A percentile compares a stretch with the other conserved stretches of the same genome.
Conservation (phyloP, 768 basidiomycete genomes). For the Pulveroboletus frians region DNA sequence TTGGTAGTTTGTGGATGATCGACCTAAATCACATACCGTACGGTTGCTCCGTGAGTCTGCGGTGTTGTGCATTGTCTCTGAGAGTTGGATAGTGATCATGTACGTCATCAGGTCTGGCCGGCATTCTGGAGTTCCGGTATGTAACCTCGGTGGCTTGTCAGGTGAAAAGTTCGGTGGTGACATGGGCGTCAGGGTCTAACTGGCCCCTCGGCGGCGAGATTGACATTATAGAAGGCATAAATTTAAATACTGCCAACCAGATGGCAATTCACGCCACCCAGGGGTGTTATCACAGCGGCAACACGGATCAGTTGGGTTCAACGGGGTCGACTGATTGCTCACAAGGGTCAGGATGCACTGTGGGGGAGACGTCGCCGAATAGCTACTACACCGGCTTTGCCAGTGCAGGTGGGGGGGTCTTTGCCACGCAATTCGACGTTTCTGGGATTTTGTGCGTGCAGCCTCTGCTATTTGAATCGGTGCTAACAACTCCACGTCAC, state of each 20-base stretch:
- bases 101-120: slow-evolving; percentile 24
- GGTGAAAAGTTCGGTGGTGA: not conserved
- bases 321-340: slow-evolving; percentile 23
- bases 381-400: slow-evolving; percentile 24
- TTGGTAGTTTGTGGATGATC: slow-evolving; percentile 45
- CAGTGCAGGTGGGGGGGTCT: slow-evolving; percentile 53
- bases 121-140: slow-evolving; percentile 31
- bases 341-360: slow-evolving; percentile 26
- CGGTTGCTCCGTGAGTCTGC: slow-evolving; percentile 48
- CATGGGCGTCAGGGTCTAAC: slow-evolving; percentile 11
- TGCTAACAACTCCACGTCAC: slow-evolving; percentile 1
- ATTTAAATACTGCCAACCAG: slow-evolving; percentile 47
- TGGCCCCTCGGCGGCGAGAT: slow-evolving; percentile 50
- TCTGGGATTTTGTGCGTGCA: slow-evolving; percentile 44
- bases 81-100: not conserved
- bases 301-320: slow-evolving; percentile 30
- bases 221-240: slow-evolving; percentile 61
- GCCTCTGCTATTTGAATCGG: not conserved
- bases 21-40: slow-evolving; percentile 48
- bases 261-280: slow-evolving; percentile 49
- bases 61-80: slow-evolving; percentile 1
- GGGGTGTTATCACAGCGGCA: slow-evolving; percentile 34
- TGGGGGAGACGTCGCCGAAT: slow-evolving; percentile 27
- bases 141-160: not conserved
- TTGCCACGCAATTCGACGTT: slow-evolving; percentile 63